Evolutionary conservation across 306 rosid species (phyloP).

Genomic region (Casuarina cunninghamiana): DNA sequence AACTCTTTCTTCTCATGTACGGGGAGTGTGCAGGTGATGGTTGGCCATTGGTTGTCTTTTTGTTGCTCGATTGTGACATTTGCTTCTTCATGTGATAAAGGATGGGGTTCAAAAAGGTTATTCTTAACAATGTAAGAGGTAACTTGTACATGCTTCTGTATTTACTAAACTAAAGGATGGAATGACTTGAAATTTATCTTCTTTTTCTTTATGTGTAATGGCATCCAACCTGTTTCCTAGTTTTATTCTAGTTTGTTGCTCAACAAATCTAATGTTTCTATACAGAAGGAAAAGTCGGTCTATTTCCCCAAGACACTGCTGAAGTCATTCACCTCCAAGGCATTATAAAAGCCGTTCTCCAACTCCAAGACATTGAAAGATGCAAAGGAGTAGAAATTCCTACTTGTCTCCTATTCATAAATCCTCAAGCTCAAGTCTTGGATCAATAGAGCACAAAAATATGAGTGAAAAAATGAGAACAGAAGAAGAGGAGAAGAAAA

Average conservation of each 20-base stretch:
- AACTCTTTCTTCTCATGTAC: constrained; percentile 58
- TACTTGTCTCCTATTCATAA: constrained; percentile 70
- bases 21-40: constrained; percentile 92
- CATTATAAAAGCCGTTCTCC: constrained; percentile 45
- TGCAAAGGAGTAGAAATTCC: constrained; percentile 76
- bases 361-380: constrained; percentile 59
- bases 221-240: constrained; percentile 2
- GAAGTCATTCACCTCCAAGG: constrained; percentile 56
- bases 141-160: constrained; percentile 66
- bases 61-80: constrained; percentile 87
- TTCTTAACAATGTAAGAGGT: constrained; percentile 93
- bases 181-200: constrained; percentile 43
- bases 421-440: constrained; percentile 80
- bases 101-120: constrained; percentile 95
- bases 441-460: constrained; percentile 68
- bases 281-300: constrained; percentile 87
- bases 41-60: constrained; percentile 81
- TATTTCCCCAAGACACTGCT: constrained; percentile 49
- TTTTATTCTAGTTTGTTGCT: constrained; percentile 36
- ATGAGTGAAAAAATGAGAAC: constrained; percentile 71
- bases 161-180: constrained; percentile 61
- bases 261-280: constrained; percentile 35
- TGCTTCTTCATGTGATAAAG: constrained; percentile 94
- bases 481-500: constrained; percentile 87
- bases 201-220: constrained; percentile 7